Evolutionary conservation across 768 basidiomycete genomes (phyloP).

Genomic region (Russula compacta): DNA sequence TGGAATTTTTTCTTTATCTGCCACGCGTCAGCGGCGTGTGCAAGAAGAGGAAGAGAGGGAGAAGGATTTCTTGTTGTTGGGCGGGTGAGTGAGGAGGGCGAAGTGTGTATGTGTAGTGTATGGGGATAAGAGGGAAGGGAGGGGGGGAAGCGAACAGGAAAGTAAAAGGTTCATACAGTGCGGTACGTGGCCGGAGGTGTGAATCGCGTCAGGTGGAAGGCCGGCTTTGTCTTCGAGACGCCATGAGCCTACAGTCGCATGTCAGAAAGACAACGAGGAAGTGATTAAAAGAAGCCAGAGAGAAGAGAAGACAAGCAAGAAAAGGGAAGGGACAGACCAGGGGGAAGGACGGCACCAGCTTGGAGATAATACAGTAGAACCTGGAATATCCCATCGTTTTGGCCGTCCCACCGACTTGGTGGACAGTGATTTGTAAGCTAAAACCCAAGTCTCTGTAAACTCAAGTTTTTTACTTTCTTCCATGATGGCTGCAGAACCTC

Average conservation of each 20-base stretch:
- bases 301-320: neutral
- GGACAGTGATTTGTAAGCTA: too few relatives aligned
- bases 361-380: conserved; percentile 56
- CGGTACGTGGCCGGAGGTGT: conserved; percentile 60
- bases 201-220: conserved; percentile 61
- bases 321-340: conserved; percentile 34
- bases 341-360: conserved; percentile 56
- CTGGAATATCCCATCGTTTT: too few relatives aligned
- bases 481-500: too few relatives aligned
- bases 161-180: conserved; percentile 40
- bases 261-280: neutral
- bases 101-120: neutral
- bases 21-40: neutral
- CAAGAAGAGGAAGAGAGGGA: too few relatives aligned
- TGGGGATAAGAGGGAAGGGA: neutral
- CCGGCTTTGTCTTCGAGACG: conserved; percentile 71
- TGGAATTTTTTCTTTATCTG: conserved; percentile 58
- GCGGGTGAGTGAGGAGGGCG: neutral
- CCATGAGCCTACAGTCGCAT: conserved; percentile 51
- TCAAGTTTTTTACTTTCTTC: too few relatives aligned
- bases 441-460: too few relatives aligned
- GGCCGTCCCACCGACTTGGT: too few relatives aligned
- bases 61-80: too few relatives aligned
- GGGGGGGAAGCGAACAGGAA: neutral
- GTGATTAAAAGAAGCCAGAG: neutral